Percentiles rank a stretch among this genome's conserved stretches.
Conservation (phyloP, 352 stramenopile species). For the Phytopythium delawarense region DNA sequence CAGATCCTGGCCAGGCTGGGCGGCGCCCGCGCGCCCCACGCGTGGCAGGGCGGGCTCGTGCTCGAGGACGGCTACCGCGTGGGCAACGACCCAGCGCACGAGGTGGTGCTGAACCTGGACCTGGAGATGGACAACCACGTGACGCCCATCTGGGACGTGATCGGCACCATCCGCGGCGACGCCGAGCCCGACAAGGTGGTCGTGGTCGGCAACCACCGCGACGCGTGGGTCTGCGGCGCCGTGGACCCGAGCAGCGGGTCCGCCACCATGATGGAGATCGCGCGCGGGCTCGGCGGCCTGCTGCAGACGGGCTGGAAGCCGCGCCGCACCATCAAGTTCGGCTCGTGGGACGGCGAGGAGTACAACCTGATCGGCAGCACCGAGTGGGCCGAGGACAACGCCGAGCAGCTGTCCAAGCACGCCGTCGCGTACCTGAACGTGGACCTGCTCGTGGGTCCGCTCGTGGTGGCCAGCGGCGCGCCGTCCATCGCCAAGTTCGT, state of each 20-base stretch:
- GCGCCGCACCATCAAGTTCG: constrained; percentile 53
- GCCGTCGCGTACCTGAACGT: constrained; percentile 87
- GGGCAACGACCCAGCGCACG: constrained; percentile 40
- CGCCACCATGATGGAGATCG: constrained; percentile 69
- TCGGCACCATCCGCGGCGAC: constrained; percentile 63
- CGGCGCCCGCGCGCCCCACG: constrained; percentile 38
- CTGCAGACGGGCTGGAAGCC: constrained; percentile 59
- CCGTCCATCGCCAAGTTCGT: constrained; percentile 59
- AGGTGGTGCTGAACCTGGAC: constrained; percentile 51
- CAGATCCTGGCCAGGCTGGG: constrained; percentile 56
- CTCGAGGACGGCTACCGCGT: constrained; percentile 61
- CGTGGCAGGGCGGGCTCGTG: constrained; percentile 54
- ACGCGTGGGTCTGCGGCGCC: constrained; percentile 88
- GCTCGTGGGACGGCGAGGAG: constrained; percentile 82
- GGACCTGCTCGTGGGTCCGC: constrained; percentile 57
- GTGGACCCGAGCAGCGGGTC: constrained; percentile 82
- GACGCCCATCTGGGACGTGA: constrained; percentile 82
- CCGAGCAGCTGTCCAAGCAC: constrained; percentile 35
- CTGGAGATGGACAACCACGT: constrained; percentile 76
- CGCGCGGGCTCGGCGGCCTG: constrained; percentile 50
- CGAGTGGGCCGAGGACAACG: constrained; percentile 76
- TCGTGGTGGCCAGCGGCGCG: constrained; percentile 41
- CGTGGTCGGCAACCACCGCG: constrained; percentile 89
- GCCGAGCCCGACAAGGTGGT: constrained; percentile 62
- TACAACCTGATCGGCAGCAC: constrained; percentile 78